Conservation (phyloP, 2,329 filamentous ascomycete genomes). For the Monosporascus ibericus region DNA sequence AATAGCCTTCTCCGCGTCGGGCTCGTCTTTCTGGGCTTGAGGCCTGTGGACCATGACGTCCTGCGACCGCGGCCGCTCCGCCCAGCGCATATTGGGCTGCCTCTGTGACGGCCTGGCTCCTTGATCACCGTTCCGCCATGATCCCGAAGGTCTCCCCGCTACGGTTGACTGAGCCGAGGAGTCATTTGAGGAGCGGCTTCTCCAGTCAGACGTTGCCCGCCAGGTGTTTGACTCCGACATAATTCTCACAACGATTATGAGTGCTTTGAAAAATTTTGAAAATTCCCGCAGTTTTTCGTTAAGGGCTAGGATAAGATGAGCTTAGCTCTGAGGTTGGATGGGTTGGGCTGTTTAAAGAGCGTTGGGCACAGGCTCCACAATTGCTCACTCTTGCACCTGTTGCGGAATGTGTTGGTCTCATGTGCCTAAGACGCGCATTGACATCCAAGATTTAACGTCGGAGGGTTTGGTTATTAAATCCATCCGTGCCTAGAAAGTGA, state of each 20-base stretch:
- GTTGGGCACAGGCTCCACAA: not conserved
- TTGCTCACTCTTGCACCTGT: not conserved
- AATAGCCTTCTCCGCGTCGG: constrained; percentile 15
- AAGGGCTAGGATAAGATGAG: not conserved
- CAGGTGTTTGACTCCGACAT: constrained; percentile 9
- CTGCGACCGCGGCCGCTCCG: not conserved
- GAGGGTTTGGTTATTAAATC: too few relatives aligned
- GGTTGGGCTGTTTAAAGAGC: not conserved
- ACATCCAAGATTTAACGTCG: not conserved
- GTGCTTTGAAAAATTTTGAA: not conserved
- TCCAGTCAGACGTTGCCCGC: constrained; percentile 10
- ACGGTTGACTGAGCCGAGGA: not conserved
- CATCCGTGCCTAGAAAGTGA: too few relatives aligned
- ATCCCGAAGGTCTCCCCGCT: not conserved
- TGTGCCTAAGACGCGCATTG: too few relatives aligned
- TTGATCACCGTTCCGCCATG: not conserved
- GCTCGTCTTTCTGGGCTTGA: constrained; percentile 3
- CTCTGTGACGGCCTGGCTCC: not conserved
- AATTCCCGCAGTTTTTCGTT: not conserved
- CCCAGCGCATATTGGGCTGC: not conserved
- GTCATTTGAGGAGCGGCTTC: not conserved
- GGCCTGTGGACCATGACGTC: constrained; percentile 1
- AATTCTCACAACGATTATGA: not conserved
- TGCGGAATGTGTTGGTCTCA: too few relatives aligned
- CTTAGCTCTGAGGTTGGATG: not conserved